Base-by-base conservation (phyloP, 2,329 filamentous ascomycete genomes). In the Bipolaris victoriae region DNA sequence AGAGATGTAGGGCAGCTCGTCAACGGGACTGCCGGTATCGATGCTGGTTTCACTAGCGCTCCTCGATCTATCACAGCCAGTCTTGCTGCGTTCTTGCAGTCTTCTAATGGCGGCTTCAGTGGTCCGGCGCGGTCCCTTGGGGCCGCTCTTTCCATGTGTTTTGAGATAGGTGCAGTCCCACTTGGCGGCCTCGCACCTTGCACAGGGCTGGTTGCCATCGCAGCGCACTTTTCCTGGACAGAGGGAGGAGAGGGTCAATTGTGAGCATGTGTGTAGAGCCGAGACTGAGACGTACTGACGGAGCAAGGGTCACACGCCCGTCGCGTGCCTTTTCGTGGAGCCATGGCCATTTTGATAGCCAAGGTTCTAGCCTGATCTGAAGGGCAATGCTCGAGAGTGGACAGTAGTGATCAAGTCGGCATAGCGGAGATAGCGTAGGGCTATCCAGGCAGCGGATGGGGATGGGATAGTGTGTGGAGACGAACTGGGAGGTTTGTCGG, bases 101-200 rank as follows among this genome's bases (percentile, higher is more conserved):
- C 71, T 66, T 45, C 66, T 65, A 40, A 75, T 75, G 15, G 71
- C 72, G 20, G 71, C 72, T 52, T 74, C 72, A 1, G 72, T 75
- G 3, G 69, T 74, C 44, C 72, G 63, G 7, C 72, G 67, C 26
- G 72, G 72, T 45, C 72, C 72, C 51, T 75, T 75, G 10, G 72
- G 72, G 18, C 72, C 72, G 26, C 71, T 74, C 55, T 75, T 75
- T 9, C 71, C 71, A 52, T 74, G 72, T 3, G 70, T 74, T 52
- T 75, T 75, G 39, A 75, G 63, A 57, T 72, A 75, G 24, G 72
- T 75, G 55, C 72, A 75, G 41, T 73, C 72, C 71, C 71, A 75
- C n/a, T 67, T 70, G 29, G 72, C 72, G 16, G 70, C 70, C 36
- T 65, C 60, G 50, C 73, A 75, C 40, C 72, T 65, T 20, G 68